Percentiles rank a stretch among this genome's conserved stretches.
Conservation (phyloP, 1,284 basidiomycete species). For the Exobasidium cylindrosporum region DNA sequence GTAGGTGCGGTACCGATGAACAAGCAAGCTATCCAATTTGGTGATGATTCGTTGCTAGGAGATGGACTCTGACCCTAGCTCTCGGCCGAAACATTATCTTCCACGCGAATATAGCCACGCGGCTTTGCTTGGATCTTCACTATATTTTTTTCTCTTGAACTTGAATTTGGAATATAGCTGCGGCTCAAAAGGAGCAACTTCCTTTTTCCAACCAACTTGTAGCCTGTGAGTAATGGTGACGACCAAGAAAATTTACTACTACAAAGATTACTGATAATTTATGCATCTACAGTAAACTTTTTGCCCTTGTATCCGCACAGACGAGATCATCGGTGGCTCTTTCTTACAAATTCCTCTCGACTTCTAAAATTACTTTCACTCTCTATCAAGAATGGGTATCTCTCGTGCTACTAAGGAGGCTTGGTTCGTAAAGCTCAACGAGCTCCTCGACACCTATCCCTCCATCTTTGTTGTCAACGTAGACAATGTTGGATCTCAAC, state of each 20-base stretch:
- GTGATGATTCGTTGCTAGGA: no score
- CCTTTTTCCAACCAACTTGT: neutral
- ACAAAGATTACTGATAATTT: neutral
- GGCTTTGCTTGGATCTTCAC: no score
- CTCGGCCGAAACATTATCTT: no score
- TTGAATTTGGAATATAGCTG: neutral
- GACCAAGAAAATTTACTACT: neutral
- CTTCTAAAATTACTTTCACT: neutral
- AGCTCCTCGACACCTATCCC: slow-evolving; percentile 86
- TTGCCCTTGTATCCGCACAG: slow-evolving; percentile 13
- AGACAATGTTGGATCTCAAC: slow-evolving; percentile 99
- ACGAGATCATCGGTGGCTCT: slow-evolving; percentile 14
- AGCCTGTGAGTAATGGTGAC: slow-evolving; percentile 12
- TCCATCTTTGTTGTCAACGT: slow-evolving; percentile 98
- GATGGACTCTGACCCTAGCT: no score
- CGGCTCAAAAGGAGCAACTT: neutral
- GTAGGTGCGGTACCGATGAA: no score
- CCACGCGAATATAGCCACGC: no score
- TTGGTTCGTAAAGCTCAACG: slow-evolving; percentile 93
- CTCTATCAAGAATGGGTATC: slow-evolving; percentile 71
- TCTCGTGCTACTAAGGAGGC: slow-evolving; percentile 83
- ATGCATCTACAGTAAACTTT: slow-evolving; percentile 2
- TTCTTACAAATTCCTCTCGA: neutral
- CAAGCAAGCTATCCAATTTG: no score
- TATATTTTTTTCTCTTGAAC: no score